Evolutionary conservation across 768 basidiomycete genomes (phyloP), one percentile per base, ranked within the genome.

Genomic region (Hypholoma fasciculare): DNA sequence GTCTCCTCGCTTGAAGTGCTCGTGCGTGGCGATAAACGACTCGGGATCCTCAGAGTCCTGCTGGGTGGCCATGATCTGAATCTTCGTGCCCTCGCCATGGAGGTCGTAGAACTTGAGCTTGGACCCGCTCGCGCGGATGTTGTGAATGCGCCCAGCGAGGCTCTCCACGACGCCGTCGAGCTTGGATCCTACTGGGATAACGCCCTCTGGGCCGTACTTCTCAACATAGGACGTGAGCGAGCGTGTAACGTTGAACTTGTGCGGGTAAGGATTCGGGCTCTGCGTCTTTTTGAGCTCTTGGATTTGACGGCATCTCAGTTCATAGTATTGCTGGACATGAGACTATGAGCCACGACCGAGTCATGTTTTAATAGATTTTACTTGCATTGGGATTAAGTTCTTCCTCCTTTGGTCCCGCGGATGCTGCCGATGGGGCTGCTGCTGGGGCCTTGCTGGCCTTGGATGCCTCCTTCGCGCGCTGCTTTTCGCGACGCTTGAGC

Each of bases 101-200:
- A 99, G 76, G 72, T 98, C 97, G 73, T 98, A 98, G 74, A 99
- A 99, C 52, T 82, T 80, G 54, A 99, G 83, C 82, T 94, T 96
- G 68, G 84, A 76, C 26, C 92, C 86, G 13, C 86, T 88, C 38
- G 82, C 80, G 20, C 97, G 87, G 62, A 97, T 95, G 66, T 88
- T 94, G 72, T 96, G 92, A 54, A 99, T 86, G 51, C 97, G 84
- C 6, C 97, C 97, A 37, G 97, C 94, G 36, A 99, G 79, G 50
- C 79, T 81, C 67, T 89, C 92, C 1, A 59, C 75, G 4, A 72
- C 72, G 4, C 73, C 77, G 8, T 87, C 81, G 1, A 92, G 76
- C 77, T 87, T 89, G 67, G 78, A 75, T 20, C 91, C 92, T 20
- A 86, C 63, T 3, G 78, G 65, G 59, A 96, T 85, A 72, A 84